These are phyloP conservation scores for Lactarius trivialis DNA, from an alignment of 768 basidiomycete genomes.

Conservation along the genomic window DNA sequence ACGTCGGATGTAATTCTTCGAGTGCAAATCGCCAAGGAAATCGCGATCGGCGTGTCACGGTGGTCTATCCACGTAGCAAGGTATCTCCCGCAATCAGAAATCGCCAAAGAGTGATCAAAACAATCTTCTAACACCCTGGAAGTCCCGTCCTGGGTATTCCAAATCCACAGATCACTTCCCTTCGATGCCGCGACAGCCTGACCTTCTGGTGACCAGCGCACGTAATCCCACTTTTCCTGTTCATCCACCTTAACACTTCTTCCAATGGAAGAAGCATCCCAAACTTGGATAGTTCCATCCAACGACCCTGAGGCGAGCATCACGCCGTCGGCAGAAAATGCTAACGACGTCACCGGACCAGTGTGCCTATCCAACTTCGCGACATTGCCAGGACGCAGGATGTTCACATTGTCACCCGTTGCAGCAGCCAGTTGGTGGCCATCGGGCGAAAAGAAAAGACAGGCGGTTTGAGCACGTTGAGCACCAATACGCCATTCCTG, in stretches of 20 bases:
- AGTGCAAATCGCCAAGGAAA: background rate
- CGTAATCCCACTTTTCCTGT: accelerated
- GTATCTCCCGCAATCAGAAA: background rate
- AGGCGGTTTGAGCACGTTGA: background rate
- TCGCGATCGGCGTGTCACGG: no score
- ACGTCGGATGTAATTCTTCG: background rate
- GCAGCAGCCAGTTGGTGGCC: background rate
- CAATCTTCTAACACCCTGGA: background rate
- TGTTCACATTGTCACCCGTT: background rate
- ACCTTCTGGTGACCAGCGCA: background rate
- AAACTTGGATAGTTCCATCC: background rate
- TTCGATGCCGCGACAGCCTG: background rate
- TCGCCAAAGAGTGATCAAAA: background rate
- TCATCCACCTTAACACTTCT: background rate
- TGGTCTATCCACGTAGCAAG: background rate
- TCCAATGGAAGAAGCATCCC: background rate
- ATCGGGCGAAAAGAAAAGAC: background rate
- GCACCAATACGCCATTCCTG: background rate
- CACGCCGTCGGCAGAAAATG: background rate
- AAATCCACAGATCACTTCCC: background rate
- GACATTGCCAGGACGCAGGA: background rate
- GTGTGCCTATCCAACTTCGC: background rate
- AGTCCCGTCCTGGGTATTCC: background rate
- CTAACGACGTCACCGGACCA: background rate
- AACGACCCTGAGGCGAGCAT: background rate